Evolutionary conservation across 1,139 yeast species (phyloP).

Genomic region (Lodderomyces orthopsilosis): DNA sequence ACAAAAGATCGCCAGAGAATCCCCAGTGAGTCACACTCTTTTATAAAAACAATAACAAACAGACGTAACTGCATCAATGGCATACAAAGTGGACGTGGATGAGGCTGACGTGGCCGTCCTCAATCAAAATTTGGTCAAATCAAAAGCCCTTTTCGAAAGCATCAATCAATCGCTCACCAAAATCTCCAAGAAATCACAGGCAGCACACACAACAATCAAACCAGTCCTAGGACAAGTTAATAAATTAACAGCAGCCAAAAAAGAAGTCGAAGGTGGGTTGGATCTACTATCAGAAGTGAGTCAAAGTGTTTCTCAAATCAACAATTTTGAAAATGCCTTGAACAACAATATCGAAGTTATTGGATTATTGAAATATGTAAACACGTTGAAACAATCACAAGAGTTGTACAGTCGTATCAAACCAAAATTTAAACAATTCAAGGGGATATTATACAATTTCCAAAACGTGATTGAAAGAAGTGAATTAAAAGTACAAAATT

Average conservation of each 20-base stretch:
- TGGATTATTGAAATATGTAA: slow-evolving; percentile 39
- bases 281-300: slow-evolving; percentile 61
- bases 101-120: slow-evolving; percentile 85
- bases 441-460: slow-evolving; percentile 48
- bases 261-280: slow-evolving; percentile 61
- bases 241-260: slow-evolving; percentile 51
- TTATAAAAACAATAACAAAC: too few relatives aligned
- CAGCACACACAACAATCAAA: slow-evolving; percentile 62
- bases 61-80: too few relatives aligned
- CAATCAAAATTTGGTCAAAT: slow-evolving; percentile 65
- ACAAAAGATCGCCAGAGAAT: too few relatives aligned
- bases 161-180: slow-evolving; percentile 55
- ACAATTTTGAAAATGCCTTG: slow-evolving; percentile 48
- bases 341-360: slow-evolving; percentile 36
- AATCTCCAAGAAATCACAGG: slow-evolving; percentile 56
- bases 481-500: slow-evolving; percentile 40
- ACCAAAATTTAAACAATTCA: slow-evolving; percentile 41
- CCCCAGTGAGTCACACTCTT: too few relatives aligned
- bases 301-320: slow-evolving; percentile 60
- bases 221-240: slow-evolving; percentile 72
- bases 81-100: slow-evolving; percentile 52
- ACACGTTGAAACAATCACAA: slow-evolving; percentile 34
- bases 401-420: slow-evolving; percentile 35
- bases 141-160: slow-evolving; percentile 54
- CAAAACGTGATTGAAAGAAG: slow-evolving; percentile 46